Evolutionary conservation across 2,329 filamentous ascomycete species (phyloP), one percentile per base, ranked within the genome.

Genomic region (Ophiostoma ulmi): DNA sequence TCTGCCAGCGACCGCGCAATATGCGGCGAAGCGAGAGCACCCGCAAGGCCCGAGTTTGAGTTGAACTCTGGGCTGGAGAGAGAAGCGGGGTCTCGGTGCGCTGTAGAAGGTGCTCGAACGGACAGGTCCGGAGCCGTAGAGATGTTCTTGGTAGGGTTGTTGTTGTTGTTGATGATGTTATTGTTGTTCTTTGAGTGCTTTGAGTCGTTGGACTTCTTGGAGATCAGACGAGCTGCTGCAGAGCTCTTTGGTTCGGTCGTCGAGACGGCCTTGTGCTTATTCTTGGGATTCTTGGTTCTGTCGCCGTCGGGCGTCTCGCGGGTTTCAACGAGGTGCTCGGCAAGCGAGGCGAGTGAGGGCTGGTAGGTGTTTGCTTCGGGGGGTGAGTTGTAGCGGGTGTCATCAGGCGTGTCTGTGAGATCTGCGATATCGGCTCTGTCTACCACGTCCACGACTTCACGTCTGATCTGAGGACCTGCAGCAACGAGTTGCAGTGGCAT

Each of bases 1-100:
- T 97, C 94, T 88, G 94, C 91, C 87, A 98, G 86, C 86, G 91
- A 96, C 89, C 94, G 94, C 94, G 93, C 94, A 91, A 86, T 86
- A 80, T 92, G 90, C 90, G 90, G 91, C 91, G 91, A 90, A 84
- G 90, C 87, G 81, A 91, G 85, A 67, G 38, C n/a, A 39, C 66
- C 66, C 48, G 65, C 65, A 22, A 39, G n/a, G 64, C 64, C 38
- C 22, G 64, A 39, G 36, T 39, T 44, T 5, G 64, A 26, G 64
- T 66, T 44, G 64, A 66, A 38, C 36, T 66, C 64, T 63, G 58
- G 22, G 55, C 55, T 22, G 63, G 63, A 36, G 36, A 44, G 38
- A 13, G 22, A 26, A 5, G 39, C 64, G 39, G 39, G 86, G 87
- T 79, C 84, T 83, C 78, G 83, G 79, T 79, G 88, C 87, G 86